Evolutionary conservation across 2,329 filamentous ascomycete genomes (phyloP), one percentile per base, ranked within the genome.

Genomic region (Akanthomyces lecanii): DNA sequence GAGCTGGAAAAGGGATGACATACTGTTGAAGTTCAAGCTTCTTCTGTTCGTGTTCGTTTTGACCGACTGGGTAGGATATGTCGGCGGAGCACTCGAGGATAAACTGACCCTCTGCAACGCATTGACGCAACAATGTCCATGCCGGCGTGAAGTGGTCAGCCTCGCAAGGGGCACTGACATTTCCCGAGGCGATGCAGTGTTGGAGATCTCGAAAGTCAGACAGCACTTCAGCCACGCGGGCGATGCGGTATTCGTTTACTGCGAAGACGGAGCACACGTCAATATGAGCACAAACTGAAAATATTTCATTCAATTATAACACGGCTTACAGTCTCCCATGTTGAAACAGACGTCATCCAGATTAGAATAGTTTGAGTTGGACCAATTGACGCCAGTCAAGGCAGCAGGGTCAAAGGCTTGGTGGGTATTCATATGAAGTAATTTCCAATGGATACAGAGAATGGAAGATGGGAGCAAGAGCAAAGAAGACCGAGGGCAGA

Each of bases 61-160:
- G 61, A 84, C 85, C 53, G 72, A 73, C 53, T 74, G 4, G 85
- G 84, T 14, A 88, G 85, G 59, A 77, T 79, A 18, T 85, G 72
- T 88, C 86, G 47, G 85, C 85, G 25, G 83, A 85, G 68, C 83
- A 85, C 70, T 88, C 85, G 65, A 88, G 79, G 67, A 89, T 87
- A 73, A 86, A 80, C 70, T 86, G 85, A 7, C 85, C 85, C 68
- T 88, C 86, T 48, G 86, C 70, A 57, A 80, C 77, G 74, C 85
- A 88, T 74, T 89, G 85, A 48, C 85, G 81, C 58, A 89, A 75
- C 18, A 81, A 81, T 5, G 82, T 79, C 84, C 85, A 89, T 25
- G 85, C 86, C 66, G 87, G 84, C 14, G 85, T 85, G 73, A 85
- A 83, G 70, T 86, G 85, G 69, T 88, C 86, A 60, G 83, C 80